Base-by-base conservation (phyloP, 257 asterid genomes). In the Fraxinus quadrangulata region DNA sequence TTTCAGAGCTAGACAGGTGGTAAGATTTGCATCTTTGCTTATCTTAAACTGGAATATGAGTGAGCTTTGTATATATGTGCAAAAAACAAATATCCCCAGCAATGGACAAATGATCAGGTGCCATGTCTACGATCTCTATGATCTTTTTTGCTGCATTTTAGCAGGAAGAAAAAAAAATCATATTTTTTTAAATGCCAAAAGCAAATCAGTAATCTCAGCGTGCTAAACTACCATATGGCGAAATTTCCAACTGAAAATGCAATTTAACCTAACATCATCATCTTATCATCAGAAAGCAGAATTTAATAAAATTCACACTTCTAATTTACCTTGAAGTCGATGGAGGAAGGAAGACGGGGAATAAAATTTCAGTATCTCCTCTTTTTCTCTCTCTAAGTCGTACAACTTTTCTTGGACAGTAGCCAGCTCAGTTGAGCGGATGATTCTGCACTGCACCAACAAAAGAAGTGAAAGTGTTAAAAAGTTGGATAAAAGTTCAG, bases 401-500 rank as follows among this genome's bases (percentile, higher is more conserved):
- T 86, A 90, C 81, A 90, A 73, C 51, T 86, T 96, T 84, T 96
- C 97, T 85, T 88, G 96, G 76, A 98, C 97, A 83, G 96, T 83
- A 80, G 98, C 99, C 80, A 96, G 86, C 84, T 93, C 99, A 36
- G 97, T 84, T 21, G 98, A 93, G 66, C 97, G 92, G 76, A 96
- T 96, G 72, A 96, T 90, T 83, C 91, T 87, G 80, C 99, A 96
- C 99, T 96, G 92, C 72, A 84, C 63, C 74, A 88, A 74, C 72
- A 83, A 76, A 75, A 73, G 11, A 61, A 78, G 63, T 1, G 37
- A 71, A 5, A n/a, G 66, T n/a, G 30, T 26, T 7, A 47, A 33
- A 42, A 74, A 67, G 5, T 69, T 77, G 34, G 81, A 47, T 28
- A 12, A 16, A 63, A 72, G 66, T 56, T 56, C 28, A 19, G 21